Conservation (phyloP, 208 protist species). For the Wallacemonas sp. region DNA sequence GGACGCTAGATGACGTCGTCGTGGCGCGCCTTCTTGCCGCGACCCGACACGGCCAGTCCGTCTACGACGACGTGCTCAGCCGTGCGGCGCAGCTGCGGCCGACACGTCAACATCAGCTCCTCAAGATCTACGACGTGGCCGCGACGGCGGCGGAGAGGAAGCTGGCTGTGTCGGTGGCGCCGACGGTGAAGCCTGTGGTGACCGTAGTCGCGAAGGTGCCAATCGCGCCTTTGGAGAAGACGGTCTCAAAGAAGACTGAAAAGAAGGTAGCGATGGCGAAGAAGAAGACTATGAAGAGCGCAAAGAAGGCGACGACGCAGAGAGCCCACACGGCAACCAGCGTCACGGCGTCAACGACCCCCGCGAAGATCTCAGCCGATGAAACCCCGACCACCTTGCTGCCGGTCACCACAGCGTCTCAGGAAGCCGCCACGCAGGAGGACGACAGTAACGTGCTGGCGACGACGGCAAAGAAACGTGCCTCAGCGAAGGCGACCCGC, state of each 20-base stretch:
- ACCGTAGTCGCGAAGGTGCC: background rate
- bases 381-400: too few relatives aligned
- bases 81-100: constrained; percentile 51
- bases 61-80: constrained; percentile 81
- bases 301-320: too few relatives aligned
- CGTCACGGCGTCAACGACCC: too few relatives aligned
- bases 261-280: background rate
- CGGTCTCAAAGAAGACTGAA: background rate
- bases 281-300: background rate
- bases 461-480: too few relatives aligned
- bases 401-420: too few relatives aligned
- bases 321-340: too few relatives aligned
- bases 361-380: too few relatives aligned
- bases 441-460: too few relatives aligned
- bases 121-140: constrained; percentile 22
- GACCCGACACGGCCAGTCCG: constrained; percentile 52
- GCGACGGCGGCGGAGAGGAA: background rate
- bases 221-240: background rate
- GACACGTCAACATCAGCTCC: constrained; percentile 19
- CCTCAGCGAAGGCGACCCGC: too few relatives aligned
- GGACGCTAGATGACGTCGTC: constrained; percentile 43
- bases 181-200: background rate
- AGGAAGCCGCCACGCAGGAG: too few relatives aligned
- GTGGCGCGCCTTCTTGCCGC: constrained; percentile 64
- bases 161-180: background rate